A percentile compares a stretch with the other conserved stretches of the same genome.
Conservation (phyloP, 208 protist species). For the Strigomonas culicis region DNA sequence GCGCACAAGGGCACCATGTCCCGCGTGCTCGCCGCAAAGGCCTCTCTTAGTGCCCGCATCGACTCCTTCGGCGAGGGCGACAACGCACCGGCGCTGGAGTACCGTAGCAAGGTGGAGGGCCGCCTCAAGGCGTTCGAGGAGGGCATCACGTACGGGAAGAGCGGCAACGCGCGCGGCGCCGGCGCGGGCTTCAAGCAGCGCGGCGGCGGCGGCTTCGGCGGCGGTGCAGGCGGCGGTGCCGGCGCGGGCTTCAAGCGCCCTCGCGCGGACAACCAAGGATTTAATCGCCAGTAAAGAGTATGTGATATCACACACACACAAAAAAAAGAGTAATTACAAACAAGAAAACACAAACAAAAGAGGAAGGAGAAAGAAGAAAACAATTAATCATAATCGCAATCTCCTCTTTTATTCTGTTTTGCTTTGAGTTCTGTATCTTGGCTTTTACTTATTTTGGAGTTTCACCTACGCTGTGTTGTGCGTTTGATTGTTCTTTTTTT, state of each 20-base stretch:
- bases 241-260: constrained; percentile 54
- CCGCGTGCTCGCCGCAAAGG: constrained; percentile 97
- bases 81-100: constrained; percentile 82
- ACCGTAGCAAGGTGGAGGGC: constrained; percentile 88
- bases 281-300: constrained; percentile 12
- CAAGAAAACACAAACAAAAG: neutral
- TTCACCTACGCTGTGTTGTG: neutral
- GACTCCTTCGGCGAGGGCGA: constrained; percentile 97
- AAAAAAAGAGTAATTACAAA: neutral
- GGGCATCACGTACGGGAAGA: constrained; percentile 83
- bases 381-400: no score
- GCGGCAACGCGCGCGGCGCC: constrained; percentile 79
- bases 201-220: constrained; percentile 23
- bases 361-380: neutral
- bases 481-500: neutral
- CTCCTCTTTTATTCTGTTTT: no score
- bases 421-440: neutral
- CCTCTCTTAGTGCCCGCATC: constrained; percentile 96
- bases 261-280: constrained; percentile 27
- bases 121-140: constrained; percentile 90
- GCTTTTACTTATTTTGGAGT: neutral
- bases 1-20: constrained; percentile 96
- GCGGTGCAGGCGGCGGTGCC: constrained; percentile 19
- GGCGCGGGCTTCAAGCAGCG: constrained; percentile 69
- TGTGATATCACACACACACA: no score